Percentiles rank a stretch among this genome's conserved stretches.
phyloP scores from a whole-genome alignment of 345 rosid species.

The Isatis tinctoria region DNA sequence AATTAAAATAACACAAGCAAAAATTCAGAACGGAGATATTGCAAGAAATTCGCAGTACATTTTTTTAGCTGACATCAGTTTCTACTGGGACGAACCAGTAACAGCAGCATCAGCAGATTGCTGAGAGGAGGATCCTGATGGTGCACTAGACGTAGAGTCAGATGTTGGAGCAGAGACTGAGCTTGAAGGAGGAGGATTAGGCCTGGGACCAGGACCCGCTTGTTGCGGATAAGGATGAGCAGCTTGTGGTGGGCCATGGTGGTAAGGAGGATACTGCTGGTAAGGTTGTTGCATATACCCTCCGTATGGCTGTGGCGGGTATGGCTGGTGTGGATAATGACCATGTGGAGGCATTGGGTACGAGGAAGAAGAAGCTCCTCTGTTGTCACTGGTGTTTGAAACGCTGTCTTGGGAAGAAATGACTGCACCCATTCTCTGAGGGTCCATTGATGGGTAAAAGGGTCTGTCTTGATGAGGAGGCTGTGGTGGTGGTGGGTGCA shows the following conservation, averaged over 20 bases:
- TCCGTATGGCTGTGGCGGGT: constrained; percentile 48
- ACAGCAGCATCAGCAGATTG: background rate
- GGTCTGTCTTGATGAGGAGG: constrained; percentile 51
- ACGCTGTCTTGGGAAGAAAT: constrained; percentile 59
- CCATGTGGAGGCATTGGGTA: constrained; percentile 37
- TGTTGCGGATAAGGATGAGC: constrained; percentile 41
- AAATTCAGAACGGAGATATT: background rate
- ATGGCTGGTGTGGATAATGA: constrained; percentile 38
- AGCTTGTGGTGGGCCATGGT: constrained; percentile 36
- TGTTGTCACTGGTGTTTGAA: constrained; percentile 46
- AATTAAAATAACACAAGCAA: background rate
- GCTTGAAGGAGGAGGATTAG: constrained; percentile 16
- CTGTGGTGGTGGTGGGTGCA: constrained; percentile 48
- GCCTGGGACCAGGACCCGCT: constrained; percentile 25
- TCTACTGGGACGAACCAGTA: background rate
- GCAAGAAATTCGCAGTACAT: background rate
- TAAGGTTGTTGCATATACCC: constrained; percentile 69
- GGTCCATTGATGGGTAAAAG: constrained; percentile 90
- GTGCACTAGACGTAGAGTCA: background rate
- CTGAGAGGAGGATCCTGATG: constrained; percentile 17
- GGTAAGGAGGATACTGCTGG: constrained; percentile 59
- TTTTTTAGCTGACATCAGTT: background rate
- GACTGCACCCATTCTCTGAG: constrained; percentile 93
- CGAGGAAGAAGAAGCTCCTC: constrained; percentile 45
- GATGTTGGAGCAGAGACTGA: constrained; percentile 17